These are phyloP conservation scores for Venturia pyrina DNA, from an alignment of 2,329 filamentous ascomycete genomes.

Conservation along the genomic window DNA sequence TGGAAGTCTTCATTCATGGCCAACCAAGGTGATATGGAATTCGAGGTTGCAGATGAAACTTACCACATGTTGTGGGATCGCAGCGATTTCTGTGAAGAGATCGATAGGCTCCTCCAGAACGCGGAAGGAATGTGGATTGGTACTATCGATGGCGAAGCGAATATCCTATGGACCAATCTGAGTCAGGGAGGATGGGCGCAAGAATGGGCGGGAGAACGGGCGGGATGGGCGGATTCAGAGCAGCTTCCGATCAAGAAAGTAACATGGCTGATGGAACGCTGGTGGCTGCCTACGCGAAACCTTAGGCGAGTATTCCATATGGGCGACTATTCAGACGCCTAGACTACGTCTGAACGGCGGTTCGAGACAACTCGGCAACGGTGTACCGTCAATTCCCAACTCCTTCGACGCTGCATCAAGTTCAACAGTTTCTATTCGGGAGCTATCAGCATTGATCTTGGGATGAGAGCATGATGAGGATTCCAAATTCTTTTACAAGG, in stretches of 20 bases:
- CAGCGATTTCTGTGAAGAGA: not conserved
- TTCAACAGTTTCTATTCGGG: too few relatives aligned
- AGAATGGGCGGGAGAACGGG: too few relatives aligned
- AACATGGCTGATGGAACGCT: not conserved
- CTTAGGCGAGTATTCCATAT: not conserved
- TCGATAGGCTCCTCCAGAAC: not conserved
- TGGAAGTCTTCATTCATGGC: not conserved
- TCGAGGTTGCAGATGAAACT: not conserved
- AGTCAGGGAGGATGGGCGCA: not conserved
- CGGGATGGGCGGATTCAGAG: too few relatives aligned
- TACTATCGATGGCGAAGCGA: not conserved
- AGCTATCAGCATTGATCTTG: too few relatives aligned
- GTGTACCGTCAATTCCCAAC: too few relatives aligned
- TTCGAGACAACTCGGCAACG: too few relatives aligned
- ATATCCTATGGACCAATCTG: not conserved
- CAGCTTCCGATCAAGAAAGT: not conserved
- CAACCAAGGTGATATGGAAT: not conserved
- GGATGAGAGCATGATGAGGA: too few relatives aligned
- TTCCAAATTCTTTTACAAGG: too few relatives aligned
- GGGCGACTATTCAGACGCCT: not conserved
- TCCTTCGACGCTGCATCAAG: too few relatives aligned
- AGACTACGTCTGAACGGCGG: not conserved
- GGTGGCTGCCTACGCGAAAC: not conserved
- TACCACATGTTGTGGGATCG: not conserved
- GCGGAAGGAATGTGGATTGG: not conserved